Conservation (phyloP, 179 eudicot species). For the Spergularia azorica region DNA sequence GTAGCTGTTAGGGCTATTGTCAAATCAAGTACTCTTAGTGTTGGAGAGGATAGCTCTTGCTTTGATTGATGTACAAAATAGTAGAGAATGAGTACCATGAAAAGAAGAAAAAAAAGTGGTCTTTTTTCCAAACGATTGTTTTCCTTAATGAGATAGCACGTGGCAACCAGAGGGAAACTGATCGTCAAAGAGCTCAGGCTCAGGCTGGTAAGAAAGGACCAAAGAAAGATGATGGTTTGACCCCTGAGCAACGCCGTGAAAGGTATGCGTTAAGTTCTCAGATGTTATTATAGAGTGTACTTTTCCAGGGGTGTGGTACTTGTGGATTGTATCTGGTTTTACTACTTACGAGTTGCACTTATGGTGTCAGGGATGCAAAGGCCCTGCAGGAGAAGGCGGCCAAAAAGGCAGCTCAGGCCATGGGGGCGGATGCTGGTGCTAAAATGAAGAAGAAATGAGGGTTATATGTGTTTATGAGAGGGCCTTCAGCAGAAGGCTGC, state of each 20-base stretch:
- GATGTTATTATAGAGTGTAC: background rate
- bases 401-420: slow-evolving; percentile 51
- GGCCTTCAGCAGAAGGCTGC: too few species aligned
- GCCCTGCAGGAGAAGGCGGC: slow-evolving; percentile 70
- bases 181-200: slow-evolving; percentile 41
- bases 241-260: slow-evolving; percentile 43
- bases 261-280: slow-evolving; percentile 21
- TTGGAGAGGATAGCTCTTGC: too few species aligned
- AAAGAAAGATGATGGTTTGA: slow-evolving; percentile 40
- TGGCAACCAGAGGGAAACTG: slow-evolving; percentile 45
- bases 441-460: slow-evolving; percentile 34
- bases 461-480: background rate
- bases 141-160: slow-evolving; percentile 31
- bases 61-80: too few species aligned
- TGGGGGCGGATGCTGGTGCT: slow-evolving; percentile 25
- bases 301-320: background rate
- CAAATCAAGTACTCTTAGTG: too few species aligned
- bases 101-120: too few species aligned
- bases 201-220: slow-evolving; percentile 26
- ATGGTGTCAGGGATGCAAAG: slow-evolving; percentile 59
- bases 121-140: background rate
- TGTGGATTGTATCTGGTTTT: background rate
- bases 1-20: too few species aligned
- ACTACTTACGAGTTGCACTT: background rate
- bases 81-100: too few species aligned